Base-by-base conservation (phyloP, 2,329 filamentous ascomycete species). In the Saccharata proteae region DNA sequence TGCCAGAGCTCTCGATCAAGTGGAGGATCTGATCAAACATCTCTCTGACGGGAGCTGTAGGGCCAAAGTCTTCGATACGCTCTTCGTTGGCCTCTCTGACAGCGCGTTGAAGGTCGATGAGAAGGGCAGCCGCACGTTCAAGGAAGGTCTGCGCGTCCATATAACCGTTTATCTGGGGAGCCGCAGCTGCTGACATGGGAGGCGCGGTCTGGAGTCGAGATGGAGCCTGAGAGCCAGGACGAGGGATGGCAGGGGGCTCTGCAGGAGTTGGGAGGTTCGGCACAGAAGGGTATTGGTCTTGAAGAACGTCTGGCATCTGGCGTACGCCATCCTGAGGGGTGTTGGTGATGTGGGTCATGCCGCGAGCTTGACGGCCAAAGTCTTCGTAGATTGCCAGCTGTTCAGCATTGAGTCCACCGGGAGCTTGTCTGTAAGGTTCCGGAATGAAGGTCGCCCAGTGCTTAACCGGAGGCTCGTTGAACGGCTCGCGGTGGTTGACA, bases 321-420 rank as follows among this genome's bases (percentile, higher is more conserved):
- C 73, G 67, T 27, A 65, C 65, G 34, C 64, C 65, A 39, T 77
- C 74, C 29, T 71, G 67, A 3, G 71, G 71, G 53, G 51, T 74
- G 52, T 55, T 74, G 49, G 49, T 65, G 50, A 59, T 75, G 43
- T 49, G 65, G 52, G 48, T 55, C 24, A 69, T 57, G n/a, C 69
- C 71, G 34, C 84, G 78, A 16, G 83, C 78, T 51, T 93, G 84
- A 34, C 85, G 71, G 7, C 83, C 84, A 54, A 98, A 98, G 40
- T 96, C 86, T 48, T 96, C 86, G 48, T 98, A 98, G 16, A 98
- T 92, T 8, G 82, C 82, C 63, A 96, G 74, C 48, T 98, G 90
- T 46, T 94, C 84, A 15, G 80, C 69, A 48, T 93, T 96, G 30
- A 98, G 62, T 4, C 88, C 88, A 30, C 70, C 70, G 9, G 83